These are phyloP conservation scores for Albatrellus ellisii DNA, from an alignment of 768 basidiomycete genomes.

Conservation along the genomic window DNA sequence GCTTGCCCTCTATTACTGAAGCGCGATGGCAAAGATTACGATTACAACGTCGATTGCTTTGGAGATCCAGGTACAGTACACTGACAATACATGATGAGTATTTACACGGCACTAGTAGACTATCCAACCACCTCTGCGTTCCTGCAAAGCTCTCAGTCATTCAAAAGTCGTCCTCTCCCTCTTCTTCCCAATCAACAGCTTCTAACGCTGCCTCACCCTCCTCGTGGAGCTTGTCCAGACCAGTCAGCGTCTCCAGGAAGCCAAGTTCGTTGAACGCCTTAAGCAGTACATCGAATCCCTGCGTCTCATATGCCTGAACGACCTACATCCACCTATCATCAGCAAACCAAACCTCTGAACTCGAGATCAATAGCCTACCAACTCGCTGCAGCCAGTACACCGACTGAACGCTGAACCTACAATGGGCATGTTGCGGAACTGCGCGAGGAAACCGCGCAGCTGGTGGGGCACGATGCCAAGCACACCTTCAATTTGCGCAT, in stretches of 20 bases:
- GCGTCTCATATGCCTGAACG: conserved; percentile 64
- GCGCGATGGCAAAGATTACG: no score
- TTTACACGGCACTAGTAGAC: no score
- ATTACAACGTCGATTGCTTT: no score
- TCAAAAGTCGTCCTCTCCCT: conserved; percentile 23
- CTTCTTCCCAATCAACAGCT: conserved; percentile 36
- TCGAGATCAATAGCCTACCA: conserved; percentile 30
- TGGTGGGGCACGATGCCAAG: conserved; percentile 91
- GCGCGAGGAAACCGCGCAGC: conserved; percentile 77
- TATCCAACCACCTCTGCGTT: no score
- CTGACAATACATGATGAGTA: no score
- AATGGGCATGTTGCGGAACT: conserved; percentile 76
- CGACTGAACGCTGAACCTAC: conserved; percentile 75
- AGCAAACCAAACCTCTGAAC: background rate
- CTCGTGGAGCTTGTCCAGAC: conserved; percentile 38
- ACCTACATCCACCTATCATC: conserved; percentile 32
- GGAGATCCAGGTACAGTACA: no score
- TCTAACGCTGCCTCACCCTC: conserved; percentile 40
- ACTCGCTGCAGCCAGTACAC: conserved; percentile 86
- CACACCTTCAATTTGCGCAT: conserved; percentile 29
- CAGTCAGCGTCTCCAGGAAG: conserved; percentile 39
- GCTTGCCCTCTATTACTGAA: no score
- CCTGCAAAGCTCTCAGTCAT: no score
- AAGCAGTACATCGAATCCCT: conserved; percentile 70
- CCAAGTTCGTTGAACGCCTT: conserved; percentile 86